phyloP scores from a whole-genome alignment of 768 basidiomycete genomes.

The Mycena belliarum region DNA sequence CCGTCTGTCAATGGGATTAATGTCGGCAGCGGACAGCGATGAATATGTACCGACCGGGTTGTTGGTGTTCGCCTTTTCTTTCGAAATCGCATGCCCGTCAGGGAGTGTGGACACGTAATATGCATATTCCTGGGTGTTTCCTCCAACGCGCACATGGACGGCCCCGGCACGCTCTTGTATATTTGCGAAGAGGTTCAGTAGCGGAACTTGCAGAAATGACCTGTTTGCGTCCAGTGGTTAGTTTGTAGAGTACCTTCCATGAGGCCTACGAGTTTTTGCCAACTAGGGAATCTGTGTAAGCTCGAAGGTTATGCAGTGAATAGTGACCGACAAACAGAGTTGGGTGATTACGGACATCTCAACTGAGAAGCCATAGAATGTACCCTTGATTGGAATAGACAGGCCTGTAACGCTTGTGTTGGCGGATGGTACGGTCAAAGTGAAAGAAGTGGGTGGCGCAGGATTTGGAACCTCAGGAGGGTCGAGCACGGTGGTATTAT shows the following conservation, averaged over 20 bases:
- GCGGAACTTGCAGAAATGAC: conserved; percentile 17
- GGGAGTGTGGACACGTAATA: conserved; percentile 37
- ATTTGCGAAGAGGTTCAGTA: conserved; percentile 29
- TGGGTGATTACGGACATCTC: conserved; percentile 45
- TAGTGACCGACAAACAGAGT: conserved; percentile 31
- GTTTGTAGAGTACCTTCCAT: neutral
- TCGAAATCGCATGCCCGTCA: conserved; percentile 39
- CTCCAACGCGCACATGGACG: conserved; percentile 54
- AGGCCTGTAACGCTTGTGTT: conserved; percentile 22
- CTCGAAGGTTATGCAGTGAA: neutral
- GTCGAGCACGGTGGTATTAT: conserved; percentile 30
- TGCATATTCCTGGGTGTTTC: conserved; percentile 59
- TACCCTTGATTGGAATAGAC: conserved; percentile 36
- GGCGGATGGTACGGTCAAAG: conserved; percentile 23
- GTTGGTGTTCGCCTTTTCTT: conserved; percentile 30
- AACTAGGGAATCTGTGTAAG: conserved; percentile 3
- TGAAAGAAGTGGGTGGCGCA: conserved; percentile 23
- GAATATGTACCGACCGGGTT: conserved; percentile 32
- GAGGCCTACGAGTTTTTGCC: conserved; percentile 22
- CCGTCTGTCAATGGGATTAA: conserved; percentile 32
- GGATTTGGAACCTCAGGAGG: conserved; percentile 29
- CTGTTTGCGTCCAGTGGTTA: neutral
- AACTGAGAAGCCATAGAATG: conserved; percentile 45
- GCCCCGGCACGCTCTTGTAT: conserved; percentile 52
- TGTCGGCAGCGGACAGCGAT: neutral